Base-by-base conservation (phyloP, 768 basidiomycete genomes). In the Hydnomerulius pinastri region DNA sequence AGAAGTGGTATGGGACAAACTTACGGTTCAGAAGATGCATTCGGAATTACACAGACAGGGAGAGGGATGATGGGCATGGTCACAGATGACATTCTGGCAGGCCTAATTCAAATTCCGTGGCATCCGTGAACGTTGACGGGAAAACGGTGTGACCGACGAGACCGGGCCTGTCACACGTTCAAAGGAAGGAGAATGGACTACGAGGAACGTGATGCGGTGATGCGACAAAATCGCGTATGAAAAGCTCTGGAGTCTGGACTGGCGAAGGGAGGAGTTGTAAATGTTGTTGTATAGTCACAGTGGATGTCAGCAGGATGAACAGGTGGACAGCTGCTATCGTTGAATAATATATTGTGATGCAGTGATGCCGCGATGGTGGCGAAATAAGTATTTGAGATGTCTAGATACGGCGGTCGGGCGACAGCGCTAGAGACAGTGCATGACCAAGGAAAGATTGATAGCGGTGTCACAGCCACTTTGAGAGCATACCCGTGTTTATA, bases 71-170 rank as follows among this genome's bases (percentile, higher is more conserved):
- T n/a, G 15, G 40, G 41, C n/a, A n/a, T n/a, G n/a, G n/a, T n/a
- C n/a, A n/a, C n/a, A n/a, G n/a, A n/a, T n/a, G n/a, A 25, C 10
- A 24, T n/a, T 27, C 4, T 17, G 25, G 46, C 17, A 32, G 25
- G 43, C 30, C n/a, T 44, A 51, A 52, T 50, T 52, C 51, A 50
- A 53, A 53, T 53, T 53, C 39, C 51, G 32, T 52, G 51, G 7
- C n/a, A 4, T 15, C 10, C 10, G 30, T 33, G 28, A 9, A 41
- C 35, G 32, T 46, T 28, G 4, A 11, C 51, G 46, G 51, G 24
- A 39, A 50, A 53, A 50, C 2, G 27, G 18, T 23, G 5, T 12
- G 18, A 41, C 50, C 50, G 12, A 46, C 21, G 18, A 30, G 11
- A 17, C 43, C 33, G 27, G 23, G 6, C n/a, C n/a, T 37, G 23